Conservation (phyloP, 306 rosid species). For the Cercis canadensis region DNA sequence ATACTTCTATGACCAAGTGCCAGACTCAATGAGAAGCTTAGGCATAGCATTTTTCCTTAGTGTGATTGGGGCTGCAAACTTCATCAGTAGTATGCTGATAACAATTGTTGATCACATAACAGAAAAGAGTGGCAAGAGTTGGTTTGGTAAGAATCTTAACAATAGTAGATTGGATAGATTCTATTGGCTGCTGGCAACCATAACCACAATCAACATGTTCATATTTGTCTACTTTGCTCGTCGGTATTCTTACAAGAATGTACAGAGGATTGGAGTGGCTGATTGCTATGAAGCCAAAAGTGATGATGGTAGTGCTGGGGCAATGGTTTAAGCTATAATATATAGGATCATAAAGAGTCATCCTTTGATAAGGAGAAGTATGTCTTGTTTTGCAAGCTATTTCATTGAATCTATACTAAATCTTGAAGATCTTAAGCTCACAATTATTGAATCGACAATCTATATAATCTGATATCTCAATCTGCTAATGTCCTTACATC, state of each 20-base stretch:
- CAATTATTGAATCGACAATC: too few relatives aligned
- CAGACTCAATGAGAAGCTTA: constrained; percentile 91
- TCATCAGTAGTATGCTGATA: constrained; percentile 75
- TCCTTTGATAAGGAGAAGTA: too few relatives aligned
- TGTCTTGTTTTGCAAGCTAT: too few relatives aligned
- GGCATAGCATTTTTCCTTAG: constrained; percentile 84
- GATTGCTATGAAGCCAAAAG: constrained; percentile 57
- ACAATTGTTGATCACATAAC: constrained; percentile 65
- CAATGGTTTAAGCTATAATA: constrained; percentile 43
- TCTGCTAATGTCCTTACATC: too few relatives aligned
- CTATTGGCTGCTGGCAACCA: constrained; percentile 74
- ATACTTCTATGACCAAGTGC: constrained; percentile 89
- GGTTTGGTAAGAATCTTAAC: constrained; percentile 86
- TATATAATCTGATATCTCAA: too few relatives aligned
- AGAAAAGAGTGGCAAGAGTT: constrained; percentile 56
- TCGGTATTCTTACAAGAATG: constrained; percentile 75
- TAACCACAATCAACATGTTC: constrained; percentile 55
- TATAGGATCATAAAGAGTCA: too few relatives aligned
- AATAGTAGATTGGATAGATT: constrained; percentile 83
- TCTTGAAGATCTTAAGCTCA: too few relatives aligned
- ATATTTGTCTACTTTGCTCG: constrained; percentile 77
- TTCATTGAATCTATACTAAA: too few relatives aligned
- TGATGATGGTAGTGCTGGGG: constrained; percentile 33
- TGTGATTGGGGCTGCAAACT: constrained; percentile 78
- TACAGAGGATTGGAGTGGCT: constrained; percentile 70